Conservation (phyloP, 2,329 filamentous ascomycete genomes). For the Cladosporium oxysporum region DNA sequence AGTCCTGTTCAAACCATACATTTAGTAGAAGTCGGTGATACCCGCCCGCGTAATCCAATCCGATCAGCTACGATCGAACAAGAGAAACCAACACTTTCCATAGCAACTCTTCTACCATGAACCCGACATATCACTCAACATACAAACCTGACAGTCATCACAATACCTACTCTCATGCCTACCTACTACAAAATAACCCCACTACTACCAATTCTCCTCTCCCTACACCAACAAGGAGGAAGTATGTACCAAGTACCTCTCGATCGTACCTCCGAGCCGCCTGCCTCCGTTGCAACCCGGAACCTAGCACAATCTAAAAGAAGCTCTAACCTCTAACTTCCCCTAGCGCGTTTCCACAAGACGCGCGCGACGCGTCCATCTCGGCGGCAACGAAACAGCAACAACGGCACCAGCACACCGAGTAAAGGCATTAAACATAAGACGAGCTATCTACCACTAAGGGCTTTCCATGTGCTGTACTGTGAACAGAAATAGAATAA, state of each 20-base stretch:
- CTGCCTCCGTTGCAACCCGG: not conserved
- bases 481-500: constrained; percentile 1
- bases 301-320: not conserved
- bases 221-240: not conserved
- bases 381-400: not conserved
- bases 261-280: not conserved
- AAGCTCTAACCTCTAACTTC: not conserved
- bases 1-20: not conserved
- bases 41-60: not conserved
- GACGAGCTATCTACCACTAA: constrained; percentile 17
- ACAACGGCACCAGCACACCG: not conserved
- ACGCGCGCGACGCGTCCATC: constrained; percentile 3
- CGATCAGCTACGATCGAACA: not conserved
- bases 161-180: not conserved
- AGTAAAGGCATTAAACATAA: constrained; percentile 18
- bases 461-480: constrained; percentile 1
- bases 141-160: not conserved
- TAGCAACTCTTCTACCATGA: not conserved
- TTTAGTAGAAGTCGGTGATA: not conserved
- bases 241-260: not conserved
- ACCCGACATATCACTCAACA: not conserved
- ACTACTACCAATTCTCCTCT: not conserved
- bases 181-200: not conserved
- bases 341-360: not conserved
- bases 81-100: not conserved